A percentile compares a stretch with the other conserved stretches of the same genome.
These are phyloP conservation scores for Spinacia oleracea DNA, from an alignment of 179 eudicot genomes.

Conservation along the genomic window DNA sequence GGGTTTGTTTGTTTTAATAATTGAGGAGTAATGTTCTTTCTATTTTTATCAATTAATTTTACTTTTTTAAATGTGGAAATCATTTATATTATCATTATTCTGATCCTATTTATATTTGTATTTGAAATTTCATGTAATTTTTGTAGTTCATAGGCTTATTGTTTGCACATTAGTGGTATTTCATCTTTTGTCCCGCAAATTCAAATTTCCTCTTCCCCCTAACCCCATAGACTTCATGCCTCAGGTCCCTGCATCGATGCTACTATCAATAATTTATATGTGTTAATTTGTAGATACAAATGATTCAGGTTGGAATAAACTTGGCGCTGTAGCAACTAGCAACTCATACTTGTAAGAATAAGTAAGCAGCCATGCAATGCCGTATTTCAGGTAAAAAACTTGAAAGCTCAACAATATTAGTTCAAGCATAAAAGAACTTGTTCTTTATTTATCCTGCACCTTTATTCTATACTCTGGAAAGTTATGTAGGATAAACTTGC, in stretches of 20 bases:
- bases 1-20: too few relatives aligned
- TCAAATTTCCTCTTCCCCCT: neutral
- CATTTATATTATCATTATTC: too few relatives aligned
- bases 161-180: neutral
- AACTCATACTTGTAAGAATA: neutral
- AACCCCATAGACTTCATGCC: too few relatives aligned
- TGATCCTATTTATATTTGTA: too few relatives aligned
- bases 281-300: neutral
- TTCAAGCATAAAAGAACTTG: too few relatives aligned
- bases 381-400: conserved; percentile 1
- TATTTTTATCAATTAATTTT: too few relatives aligned
- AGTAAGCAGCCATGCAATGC: neutral
- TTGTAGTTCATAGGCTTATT: too few relatives aligned
- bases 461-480: neutral
- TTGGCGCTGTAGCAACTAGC: neutral
- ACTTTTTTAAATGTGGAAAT: too few relatives aligned
- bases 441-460: neutral
- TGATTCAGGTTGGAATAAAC: conserved; percentile 11
- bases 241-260: too few relatives aligned
- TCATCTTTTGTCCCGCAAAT: too few relatives aligned
- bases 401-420: neutral
- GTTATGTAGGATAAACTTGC: neutral
- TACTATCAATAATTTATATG: neutral
- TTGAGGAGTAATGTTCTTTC: too few relatives aligned
- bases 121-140: too few relatives aligned